These are phyloP conservation scores for Luvunga scandens DNA, from an alignment of 345 rosid species.

Conservation along the genomic window DNA sequence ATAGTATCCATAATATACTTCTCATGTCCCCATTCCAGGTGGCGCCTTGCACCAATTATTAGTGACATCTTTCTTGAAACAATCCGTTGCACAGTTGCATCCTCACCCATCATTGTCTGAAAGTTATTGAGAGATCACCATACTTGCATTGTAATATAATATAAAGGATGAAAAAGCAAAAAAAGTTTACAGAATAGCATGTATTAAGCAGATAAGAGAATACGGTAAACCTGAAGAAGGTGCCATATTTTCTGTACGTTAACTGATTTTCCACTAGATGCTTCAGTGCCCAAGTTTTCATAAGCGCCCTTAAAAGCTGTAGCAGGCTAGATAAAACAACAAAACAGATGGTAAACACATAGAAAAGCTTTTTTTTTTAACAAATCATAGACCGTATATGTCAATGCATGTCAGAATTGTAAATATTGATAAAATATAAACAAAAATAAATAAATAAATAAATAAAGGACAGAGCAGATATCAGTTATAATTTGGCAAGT, in stretches of 20 bases:
- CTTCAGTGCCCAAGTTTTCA: slow-evolving; percentile 66
- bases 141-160: slow-evolving; percentile 8
- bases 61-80: slow-evolving; percentile 78
- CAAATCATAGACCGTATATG: background rate
- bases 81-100: slow-evolving; percentile 43
- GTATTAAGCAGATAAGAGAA: background rate
- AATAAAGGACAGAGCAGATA: background rate
- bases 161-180: slow-evolving; percentile 8
- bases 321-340: slow-evolving; percentile 57
- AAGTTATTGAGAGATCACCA: slow-evolving; percentile 20
- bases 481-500: background rate
- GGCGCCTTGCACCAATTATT: slow-evolving; percentile 85
- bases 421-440: background rate
- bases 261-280: slow-evolving; percentile 87
- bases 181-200: slow-evolving; percentile 10
- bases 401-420: background rate
- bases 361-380: background rate
- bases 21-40: slow-evolving; percentile 92
- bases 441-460: too few relatives aligned
- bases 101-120: slow-evolving; percentile 83
- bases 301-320: slow-evolving; percentile 74
- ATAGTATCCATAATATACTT: slow-evolving; percentile 89
- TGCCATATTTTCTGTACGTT: slow-evolving; percentile 97
- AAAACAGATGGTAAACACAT: background rate
- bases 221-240: slow-evolving; percentile 69